phyloP scores from a whole-genome alignment of 1,284 basidiomycete genomes.

The Microbotryum scabiosae region DNA sequence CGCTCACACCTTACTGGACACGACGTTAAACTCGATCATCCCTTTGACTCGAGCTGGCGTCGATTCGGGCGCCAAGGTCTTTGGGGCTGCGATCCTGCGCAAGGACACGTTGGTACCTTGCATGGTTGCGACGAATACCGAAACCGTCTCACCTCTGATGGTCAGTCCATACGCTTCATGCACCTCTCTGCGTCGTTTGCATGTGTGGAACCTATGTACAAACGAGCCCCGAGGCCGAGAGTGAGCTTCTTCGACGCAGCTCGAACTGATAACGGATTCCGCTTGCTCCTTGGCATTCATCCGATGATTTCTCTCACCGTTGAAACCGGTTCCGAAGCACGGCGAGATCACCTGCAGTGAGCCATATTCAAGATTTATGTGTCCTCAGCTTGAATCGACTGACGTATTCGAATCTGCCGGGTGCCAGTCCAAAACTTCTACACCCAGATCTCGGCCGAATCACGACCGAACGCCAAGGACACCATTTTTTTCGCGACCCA shows the following conservation, averaged over 20 bases:
- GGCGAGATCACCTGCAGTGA: slow-evolving; percentile 16
- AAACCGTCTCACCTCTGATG: slow-evolving; percentile 13
- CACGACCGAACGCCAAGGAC: slow-evolving; percentile 11
- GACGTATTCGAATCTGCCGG: too few relatives aligned
- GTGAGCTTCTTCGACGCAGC: too few relatives aligned
- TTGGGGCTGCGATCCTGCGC: slow-evolving; percentile 17
- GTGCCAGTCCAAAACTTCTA: slow-evolving; percentile 21
- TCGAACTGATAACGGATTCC: too few relatives aligned
- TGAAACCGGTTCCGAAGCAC: not conserved
- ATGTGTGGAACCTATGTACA: too few relatives aligned
- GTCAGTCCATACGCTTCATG: not conserved
- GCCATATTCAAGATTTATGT: not conserved
- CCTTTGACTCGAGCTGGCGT: slow-evolving; percentile 11
- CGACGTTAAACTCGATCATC: slow-evolving; percentile 8
- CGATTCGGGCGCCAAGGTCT: slow-evolving; percentile 11
- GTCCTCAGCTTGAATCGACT: too few relatives aligned
- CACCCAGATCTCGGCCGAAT: not conserved
- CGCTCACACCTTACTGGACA: slow-evolving; percentile 9
- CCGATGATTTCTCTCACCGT: too few relatives aligned
- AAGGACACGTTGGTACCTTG: slow-evolving; percentile 2
- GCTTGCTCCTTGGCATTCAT: too few relatives aligned
- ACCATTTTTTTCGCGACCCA: slow-evolving; percentile 27
- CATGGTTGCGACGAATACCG: slow-evolving; percentile 15
- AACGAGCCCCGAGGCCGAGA: too few relatives aligned
- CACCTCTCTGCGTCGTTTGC: not conserved